These are phyloP conservation scores for Blastobotrys peoriensis DNA, from an alignment of 805 yeast species.

Conservation along the genomic window DNA sequence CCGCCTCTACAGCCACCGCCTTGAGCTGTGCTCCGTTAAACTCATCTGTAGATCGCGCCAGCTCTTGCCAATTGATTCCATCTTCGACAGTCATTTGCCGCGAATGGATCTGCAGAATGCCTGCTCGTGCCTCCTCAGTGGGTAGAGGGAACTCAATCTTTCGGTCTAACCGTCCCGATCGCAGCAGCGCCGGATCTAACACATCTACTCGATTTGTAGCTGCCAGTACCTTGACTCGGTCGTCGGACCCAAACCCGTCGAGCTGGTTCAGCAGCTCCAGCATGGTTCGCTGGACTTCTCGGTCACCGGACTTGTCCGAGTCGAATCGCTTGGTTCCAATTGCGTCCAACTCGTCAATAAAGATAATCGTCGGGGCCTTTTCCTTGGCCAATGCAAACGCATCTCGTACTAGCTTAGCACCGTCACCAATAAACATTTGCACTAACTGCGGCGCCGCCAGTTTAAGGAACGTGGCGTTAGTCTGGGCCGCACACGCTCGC, in stretches of 20 bases:
- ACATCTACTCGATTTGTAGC: constrained; percentile 98
- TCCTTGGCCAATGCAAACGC: constrained; percentile 97
- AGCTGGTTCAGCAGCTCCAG: constrained; percentile 92
- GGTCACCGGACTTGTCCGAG: constrained; percentile 94
- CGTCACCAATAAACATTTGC: constrained; percentile 98
- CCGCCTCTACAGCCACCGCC: constrained; percentile 99
- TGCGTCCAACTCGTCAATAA: constrained; percentile 97
- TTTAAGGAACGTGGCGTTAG: constrained; percentile 93
- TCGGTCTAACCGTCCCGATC: constrained; percentile 97
- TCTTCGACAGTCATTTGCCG: constrained; percentile 84
- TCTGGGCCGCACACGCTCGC: constrained; percentile 98
- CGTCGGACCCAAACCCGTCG: constrained; percentile 97
- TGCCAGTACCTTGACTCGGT: constrained; percentile 92
- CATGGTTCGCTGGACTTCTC: constrained; percentile 99
- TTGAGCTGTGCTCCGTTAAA: constrained; percentile 98
- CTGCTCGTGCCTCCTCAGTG: constrained; percentile 94
- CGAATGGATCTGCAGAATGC: constrained; percentile 93
- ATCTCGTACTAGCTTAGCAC: constrained; percentile 95
- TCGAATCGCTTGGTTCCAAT: constrained; percentile 98
- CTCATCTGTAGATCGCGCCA: constrained; percentile 97
- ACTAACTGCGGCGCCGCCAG: constrained; percentile 97
- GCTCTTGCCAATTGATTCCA: constrained; percentile 94
- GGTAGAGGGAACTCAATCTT: constrained; percentile 98
- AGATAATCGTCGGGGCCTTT: constrained; percentile 96
- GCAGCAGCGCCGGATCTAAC: constrained; percentile 93